Base-by-base conservation (phyloP, 2,329 filamentous ascomycete species). In the Stylonectria norvegica region DNA sequence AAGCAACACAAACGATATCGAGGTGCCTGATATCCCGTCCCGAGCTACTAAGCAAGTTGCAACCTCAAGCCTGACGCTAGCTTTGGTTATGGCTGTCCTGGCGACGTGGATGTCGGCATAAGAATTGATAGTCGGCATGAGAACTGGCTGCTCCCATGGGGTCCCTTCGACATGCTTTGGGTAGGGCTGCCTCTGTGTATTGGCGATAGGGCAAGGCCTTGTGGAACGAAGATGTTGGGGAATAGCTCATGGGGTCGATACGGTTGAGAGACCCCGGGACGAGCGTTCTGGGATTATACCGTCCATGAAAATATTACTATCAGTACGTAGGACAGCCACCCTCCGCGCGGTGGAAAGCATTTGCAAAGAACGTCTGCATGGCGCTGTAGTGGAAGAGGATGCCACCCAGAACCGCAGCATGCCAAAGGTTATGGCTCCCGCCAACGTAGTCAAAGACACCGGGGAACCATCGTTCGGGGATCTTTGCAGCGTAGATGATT, bases 371-470 rank as follows among this genome's bases (percentile, higher is more conserved):
- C 40, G 89, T 79, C 65, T 96, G 87, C 91, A 98, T 96, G 14
- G 93, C 93, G 16, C 78, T 76, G 67, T 97, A 98, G 65, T 98
- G 93, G 63, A 95, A 97, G n/a, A 97, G 66, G 42, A 98, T 98
- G 9, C 93, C 93, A 12, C 90, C 89, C 19, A 98, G 71, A 9
- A 98, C 93, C 6, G 93, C 93, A 22, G 95, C 68, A 65, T 98
- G 93, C 93, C 93, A 98, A 43, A 98, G 81, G 65, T 98, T 98
- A 68, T 98, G 93, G 63, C 88, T 94, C 32, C 89, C 90, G 27
- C 93, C 93, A 28, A 94, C 76, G 62, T 97, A 97, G 66, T 98
- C 93, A 56, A 98, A 98, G 61, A 85, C 80, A 35, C 93, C 93
- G 0, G 93, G 93, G 54, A 76, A 85, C 86, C 89, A 98, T 47